Evolutionary conservation across 192 early-diverging fungal species (phyloP), one percentile per base, ranked within the genome.

Genomic region (Diversispora epigaea): DNA sequence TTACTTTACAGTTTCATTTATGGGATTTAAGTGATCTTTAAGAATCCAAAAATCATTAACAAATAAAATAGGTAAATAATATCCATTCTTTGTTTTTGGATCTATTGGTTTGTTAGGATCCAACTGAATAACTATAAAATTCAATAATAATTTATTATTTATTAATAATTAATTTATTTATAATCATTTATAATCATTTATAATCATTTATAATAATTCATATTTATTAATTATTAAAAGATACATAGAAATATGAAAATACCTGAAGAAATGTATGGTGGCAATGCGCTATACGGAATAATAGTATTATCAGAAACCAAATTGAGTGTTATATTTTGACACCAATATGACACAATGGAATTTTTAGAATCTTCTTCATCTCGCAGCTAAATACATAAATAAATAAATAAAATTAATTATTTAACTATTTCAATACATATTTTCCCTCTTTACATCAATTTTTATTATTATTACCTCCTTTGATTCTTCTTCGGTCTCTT

Each of bases 1-100:
- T 68, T 83, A 89, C 89, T 85, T 87, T 79, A 93, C 84, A 19
- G 93, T 92, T 46, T 87, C 83, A 72, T 95, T 95, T 65, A 95
- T 88, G 14, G 82, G 84, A 44, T 80, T 77, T 44, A 92, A 78
- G 21, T 93, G 85, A 11, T 93, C 89, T 15, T 75, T 73, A 25
- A 95, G 78, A 66, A 88, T 69, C 94, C 93, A 96, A 67, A 96
- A 96, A 65, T 94, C 92, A 69, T 96, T 94, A 17, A 84, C 83
- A 66, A 84, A 90, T 49, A 94, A 81, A 40, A 89, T 77, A 6
- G 95, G 95, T 39, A 84, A 82, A 77, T 89, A 93, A 77, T 77
- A 87, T 54, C 85, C 83, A 60, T 70, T 32, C 32, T 84, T 78
- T 11, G 81, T 80, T 8, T 80, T 58, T 5, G 61, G 54, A 75